Percentiles rank a stretch among this genome's conserved stretches.
These are phyloP conservation scores for Garcia nutans DNA, from an alignment of 345 rosid genomes.

Conservation along the genomic window DNA sequence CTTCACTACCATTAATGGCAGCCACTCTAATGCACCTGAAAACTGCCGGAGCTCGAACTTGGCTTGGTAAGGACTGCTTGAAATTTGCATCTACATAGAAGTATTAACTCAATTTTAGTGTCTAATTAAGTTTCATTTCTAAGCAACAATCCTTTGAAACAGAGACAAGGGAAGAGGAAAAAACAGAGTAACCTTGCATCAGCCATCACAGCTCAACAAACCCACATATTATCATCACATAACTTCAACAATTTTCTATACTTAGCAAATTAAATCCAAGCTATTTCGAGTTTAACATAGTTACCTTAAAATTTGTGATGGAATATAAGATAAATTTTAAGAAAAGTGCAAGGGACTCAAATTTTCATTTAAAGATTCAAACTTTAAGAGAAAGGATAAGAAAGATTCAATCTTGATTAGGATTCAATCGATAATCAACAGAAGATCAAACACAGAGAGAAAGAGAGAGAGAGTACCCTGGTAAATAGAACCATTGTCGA, in stretches of 20 bases:
- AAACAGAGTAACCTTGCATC: not conserved
- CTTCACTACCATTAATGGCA: conserved; percentile 35
- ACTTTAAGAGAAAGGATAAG: not conserved
- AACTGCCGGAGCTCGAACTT: conserved; percentile 39
- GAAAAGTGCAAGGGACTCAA: not conserved
- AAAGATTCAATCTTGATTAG: not conserved
- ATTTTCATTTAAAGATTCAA: conserved; percentile 25
- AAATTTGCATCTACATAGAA: conserved; percentile 37
- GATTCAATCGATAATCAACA: not conserved
- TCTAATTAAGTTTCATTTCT: not conserved
- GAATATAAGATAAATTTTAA: not conserved
- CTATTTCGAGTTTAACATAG: not conserved
- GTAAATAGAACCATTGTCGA: conserved; percentile 39
- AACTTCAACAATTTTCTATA: not conserved
- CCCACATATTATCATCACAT: not conserved
- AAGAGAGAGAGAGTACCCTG: conserved; percentile 44
- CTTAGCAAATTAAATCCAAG: not conserved
- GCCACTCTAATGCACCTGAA: conserved; percentile 50
- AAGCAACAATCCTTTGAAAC: not conserved
- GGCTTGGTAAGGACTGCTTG: conserved; percentile 42
- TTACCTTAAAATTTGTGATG: not conserved
- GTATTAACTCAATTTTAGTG: not conserved
- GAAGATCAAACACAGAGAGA: not conserved
- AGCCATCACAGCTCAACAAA: not conserved
- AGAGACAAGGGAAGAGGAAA: not conserved